Base-by-base conservation (phyloP, 2,329 filamentous ascomycete genomes). In the Beauveria caledonica region DNA sequence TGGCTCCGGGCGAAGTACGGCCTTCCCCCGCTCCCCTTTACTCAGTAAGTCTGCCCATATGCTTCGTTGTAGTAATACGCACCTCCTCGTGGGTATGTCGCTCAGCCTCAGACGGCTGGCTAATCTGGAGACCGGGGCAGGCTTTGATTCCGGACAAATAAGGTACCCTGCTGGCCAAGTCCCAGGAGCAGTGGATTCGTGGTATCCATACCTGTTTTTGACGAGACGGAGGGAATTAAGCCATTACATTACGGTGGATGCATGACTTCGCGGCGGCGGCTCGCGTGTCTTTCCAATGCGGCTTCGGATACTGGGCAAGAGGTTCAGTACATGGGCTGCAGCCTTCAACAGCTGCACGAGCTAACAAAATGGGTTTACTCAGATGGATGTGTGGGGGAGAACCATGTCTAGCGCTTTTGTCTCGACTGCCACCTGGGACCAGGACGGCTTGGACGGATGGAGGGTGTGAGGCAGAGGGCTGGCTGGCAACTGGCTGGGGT, bases 321-420 rank as follows among this genome's bases (percentile, higher is more conserved):
- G 46, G 46, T 40, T 49, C 33, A 49, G 23, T 33, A 39, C 54
- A 49, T 45, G 25, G 54, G 54, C 29, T 57, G 44, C 45, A 57
- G 54, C 27, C 44, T 49, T 49, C 27, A 25, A 39, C 29, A 39
- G 25, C 19, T 23, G 27, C 54, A 48, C 19, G 33, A 50, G 29
- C 48, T 39, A 21, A 46, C 54, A 40, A 27, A 40, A 57, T 49
- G 45, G 46, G 36, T 36, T 29, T 45, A 46, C 25, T 29, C 39
- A 59, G 57, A 59, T 46, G 57, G 57, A 25, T 59, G 57, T 59
- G 57, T 53, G 57, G 57, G 57, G 57, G 36, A 44, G 25, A 23
- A 42, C 39, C 56, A 46, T 51, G 56, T 8, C 36, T 58, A 58
- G 46, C 36, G 56, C 25, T 44, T 58, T 58, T 51, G 27, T n/a